These are phyloP conservation scores for Acanthamoeba lenticulata DNA, from an alignment of 208 protist species.

Conservation along the genomic window DNA sequence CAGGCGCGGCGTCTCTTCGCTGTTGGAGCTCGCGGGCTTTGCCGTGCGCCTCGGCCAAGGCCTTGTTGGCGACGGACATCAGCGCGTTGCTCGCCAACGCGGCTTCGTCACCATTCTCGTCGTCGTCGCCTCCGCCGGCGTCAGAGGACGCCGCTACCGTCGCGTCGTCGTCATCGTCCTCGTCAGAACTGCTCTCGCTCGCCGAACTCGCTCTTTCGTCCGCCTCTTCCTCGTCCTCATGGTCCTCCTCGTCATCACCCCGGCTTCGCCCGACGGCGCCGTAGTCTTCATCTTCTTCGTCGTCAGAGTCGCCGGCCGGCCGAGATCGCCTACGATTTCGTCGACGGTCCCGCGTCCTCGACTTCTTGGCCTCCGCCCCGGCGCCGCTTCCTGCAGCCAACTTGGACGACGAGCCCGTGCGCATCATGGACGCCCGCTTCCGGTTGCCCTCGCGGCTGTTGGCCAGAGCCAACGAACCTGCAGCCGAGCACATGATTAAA, in stretches of 20 bases:
- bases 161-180: neutral
- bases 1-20: neutral
- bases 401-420: too few species aligned
- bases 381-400: too few species aligned
- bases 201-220: too few species aligned
- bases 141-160: neutral
- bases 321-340: neutral
- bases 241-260: too few species aligned
- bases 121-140: neutral
- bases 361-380: too few species aligned
- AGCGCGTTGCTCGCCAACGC: too few species aligned
- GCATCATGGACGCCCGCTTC: neutral
- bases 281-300: neutral
- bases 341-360: neutral
- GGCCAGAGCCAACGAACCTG: neutral
- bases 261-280: neutral
- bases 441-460: neutral
- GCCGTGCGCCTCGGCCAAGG: too few species aligned
- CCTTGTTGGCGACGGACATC: too few species aligned
- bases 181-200: neutral
- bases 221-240: neutral
- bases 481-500: neutral
- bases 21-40: too few species aligned
- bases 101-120: too few species aligned
- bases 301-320: neutral